Evolutionary conservation across 1,284 basidiomycete genomes (phyloP).

Genomic region (Puccinia polysora): DNA sequence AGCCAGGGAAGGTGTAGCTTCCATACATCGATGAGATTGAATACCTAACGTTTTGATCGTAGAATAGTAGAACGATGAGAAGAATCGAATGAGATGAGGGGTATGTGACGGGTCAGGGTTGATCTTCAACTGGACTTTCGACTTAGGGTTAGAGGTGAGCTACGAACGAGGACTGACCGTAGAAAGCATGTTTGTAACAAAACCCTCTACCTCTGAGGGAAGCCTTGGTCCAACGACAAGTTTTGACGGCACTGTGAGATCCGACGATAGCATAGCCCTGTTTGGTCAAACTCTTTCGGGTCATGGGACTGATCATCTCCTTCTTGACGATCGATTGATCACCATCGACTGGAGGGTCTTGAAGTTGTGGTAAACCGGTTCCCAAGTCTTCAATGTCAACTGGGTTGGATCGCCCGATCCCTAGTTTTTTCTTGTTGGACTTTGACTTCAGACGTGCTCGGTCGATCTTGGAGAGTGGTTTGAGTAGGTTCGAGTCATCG

Average conservation of each 20-base stretch:
- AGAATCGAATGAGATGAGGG: not conserved
- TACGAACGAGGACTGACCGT: conserved; percentile 5
- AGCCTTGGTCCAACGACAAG: conserved; percentile 45
- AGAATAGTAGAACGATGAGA: not conserved
- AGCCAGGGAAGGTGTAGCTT: conserved; percentile 44
- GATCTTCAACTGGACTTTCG: too few species aligned
- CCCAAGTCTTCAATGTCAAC: conserved; percentile 43
- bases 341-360: not conserved
- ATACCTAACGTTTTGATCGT: conserved; percentile 22
- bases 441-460: conserved; percentile 35
- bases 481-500: conserved; percentile 2
- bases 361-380: conserved; percentile 19
- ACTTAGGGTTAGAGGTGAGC: not conserved
- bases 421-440: not conserved
- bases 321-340: conserved; percentile 7
- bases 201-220: conserved; percentile 43
- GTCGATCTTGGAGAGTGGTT: conserved; percentile 33
- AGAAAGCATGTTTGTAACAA: conserved; percentile 45
- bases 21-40: conserved; percentile 45
- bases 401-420: not conserved
- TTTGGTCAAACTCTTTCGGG: conserved; percentile 44
- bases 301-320: conserved; percentile 44
- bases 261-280: conserved; percentile 45
- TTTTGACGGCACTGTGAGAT: conserved; percentile 44
- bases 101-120: too few species aligned